Evolutionary conservation across 2,329 filamentous ascomycete genomes (phyloP), one percentile per base, ranked within the genome.

Genomic region (Fusarium incarnatum): DNA sequence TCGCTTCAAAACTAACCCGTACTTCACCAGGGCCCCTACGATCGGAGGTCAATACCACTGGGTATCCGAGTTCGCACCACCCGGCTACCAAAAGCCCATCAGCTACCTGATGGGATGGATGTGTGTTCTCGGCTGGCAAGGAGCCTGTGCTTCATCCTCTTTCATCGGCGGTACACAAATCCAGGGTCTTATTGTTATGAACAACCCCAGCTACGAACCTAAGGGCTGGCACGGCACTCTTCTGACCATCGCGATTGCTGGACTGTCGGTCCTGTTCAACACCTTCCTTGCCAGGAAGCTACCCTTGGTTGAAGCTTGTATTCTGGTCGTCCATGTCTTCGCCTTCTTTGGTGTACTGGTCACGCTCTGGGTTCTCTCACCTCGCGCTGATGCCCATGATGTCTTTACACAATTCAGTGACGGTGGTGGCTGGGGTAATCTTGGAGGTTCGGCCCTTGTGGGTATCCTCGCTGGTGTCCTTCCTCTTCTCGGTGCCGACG

Each of bases 1-100:
- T 1, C 0, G 2, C 4, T 8, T 11, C 5, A 8, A 16, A 9
- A n/a, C 42, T 73, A 1, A 68, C 55, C 1, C 2, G 15, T 15
- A 5, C 2, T 2, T 9, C 13, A 34, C 0, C 18, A 73, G 71
- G 71, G 85, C 86, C 4, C 87, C 87, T 0, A 89, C 85, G 0
- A 82, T 83, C 9, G 86, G 87, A 23, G 87, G 87, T 3, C 86
- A 89, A 69, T 88, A 88, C 65, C 85, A 87, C 68, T 88, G 85
- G 86, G 85, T 87, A 2, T 86, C 82, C 2, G 85, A 87, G 53
- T 87, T 87, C 63, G 82, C 85, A 1, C 83, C 85, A 0, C 77
- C 75, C 1, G 76, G 77, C 45, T 80, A 82, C 54, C 85, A 88
- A 68, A 86, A 84, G 59, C 82, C 85, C 37, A 77, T 88, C 3